phyloP scores from a whole-genome alignment of 2,329 filamentous ascomycete species.

The Macrophomina phaseolina region DNA sequence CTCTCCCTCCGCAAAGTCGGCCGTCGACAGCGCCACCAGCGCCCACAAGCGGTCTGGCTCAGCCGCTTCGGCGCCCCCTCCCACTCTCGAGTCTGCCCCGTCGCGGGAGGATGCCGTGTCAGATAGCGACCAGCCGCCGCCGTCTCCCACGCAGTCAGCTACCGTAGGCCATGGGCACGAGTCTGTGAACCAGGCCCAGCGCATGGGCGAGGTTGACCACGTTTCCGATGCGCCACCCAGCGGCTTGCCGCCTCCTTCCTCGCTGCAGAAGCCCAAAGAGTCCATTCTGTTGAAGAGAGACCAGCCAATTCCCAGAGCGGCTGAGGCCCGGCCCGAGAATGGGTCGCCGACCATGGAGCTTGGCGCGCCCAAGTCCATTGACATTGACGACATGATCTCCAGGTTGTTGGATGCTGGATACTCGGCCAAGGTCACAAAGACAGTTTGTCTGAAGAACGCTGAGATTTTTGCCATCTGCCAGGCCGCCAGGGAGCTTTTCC shows the following conservation, averaged over 20 bases:
- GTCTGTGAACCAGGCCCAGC: constrained; percentile 79
- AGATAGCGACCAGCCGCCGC: constrained; percentile 62
- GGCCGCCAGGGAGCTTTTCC: constrained; percentile 83
- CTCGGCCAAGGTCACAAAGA: constrained; percentile 95
- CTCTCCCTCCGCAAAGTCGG: constrained; percentile 58
- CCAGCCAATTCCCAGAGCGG: constrained; percentile 67
- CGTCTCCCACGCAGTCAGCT: constrained; percentile 83
- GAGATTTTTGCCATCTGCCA: constrained; percentile 95
- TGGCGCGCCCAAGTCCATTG: constrained; percentile 87
- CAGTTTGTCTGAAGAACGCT: constrained; percentile 95
- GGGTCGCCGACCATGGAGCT: constrained; percentile 72
- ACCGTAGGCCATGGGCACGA: constrained; percentile 75
- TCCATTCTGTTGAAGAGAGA: constrained; percentile 88
- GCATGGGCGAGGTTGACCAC: constrained; percentile 88
- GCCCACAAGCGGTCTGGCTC: constrained; percentile 43
- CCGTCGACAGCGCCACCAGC: constrained; percentile 65
- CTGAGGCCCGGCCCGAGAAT: constrained; percentile 48
- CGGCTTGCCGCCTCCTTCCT: constrained; percentile 58
- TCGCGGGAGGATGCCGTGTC: constrained; percentile 41
- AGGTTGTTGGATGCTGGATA: constrained; percentile 93
- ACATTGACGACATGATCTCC: constrained; percentile 97
- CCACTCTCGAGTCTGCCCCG: constrained; percentile 46
- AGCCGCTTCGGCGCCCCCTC: constrained; percentile 34
- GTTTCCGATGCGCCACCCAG: constrained; percentile 89
- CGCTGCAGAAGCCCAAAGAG: constrained; percentile 75